phyloP scores from a whole-genome alignment of 106 monocot species.

The Dendrobium catenatum region DNA sequence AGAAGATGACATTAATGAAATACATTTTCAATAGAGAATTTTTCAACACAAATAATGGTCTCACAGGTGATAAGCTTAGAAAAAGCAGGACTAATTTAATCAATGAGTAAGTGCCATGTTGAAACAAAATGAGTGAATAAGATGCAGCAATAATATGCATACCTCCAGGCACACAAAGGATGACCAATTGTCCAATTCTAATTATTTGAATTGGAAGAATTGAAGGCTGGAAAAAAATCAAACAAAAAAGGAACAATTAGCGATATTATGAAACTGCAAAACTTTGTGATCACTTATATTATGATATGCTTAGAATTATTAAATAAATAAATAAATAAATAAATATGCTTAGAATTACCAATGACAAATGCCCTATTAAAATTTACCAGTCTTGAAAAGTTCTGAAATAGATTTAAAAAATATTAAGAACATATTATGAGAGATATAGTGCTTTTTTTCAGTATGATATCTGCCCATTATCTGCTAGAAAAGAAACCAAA shows the following conservation, averaged over 20 bases:
- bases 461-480: not conserved
- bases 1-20: not conserved
- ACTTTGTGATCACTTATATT: not conserved
- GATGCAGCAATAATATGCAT: slow-evolving; percentile 9
- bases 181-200: slow-evolving; percentile 74
- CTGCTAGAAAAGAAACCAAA: not conserved
- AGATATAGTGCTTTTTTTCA: not conserved
- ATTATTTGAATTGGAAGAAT: slow-evolving; percentile 91
- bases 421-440: not conserved
- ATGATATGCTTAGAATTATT: not conserved
- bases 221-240: slow-evolving; percentile 50
- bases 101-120: too few relatives aligned
- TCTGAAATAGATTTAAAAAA: not conserved
- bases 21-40: not conserved
- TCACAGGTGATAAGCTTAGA: not conserved
- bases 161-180: slow-evolving; percentile 95
- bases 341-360: not conserved
- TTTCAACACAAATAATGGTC: not conserved
- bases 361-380: not conserved
- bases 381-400: not conserved
- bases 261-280: not conserved
- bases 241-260: slow-evolving; percentile 4
- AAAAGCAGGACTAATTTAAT: not conserved
- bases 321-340: too few relatives aligned
- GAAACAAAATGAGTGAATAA: not conserved